phyloP scores from a whole-genome alignment of 257 asterid species.

The Solanum sitiens region DNA sequence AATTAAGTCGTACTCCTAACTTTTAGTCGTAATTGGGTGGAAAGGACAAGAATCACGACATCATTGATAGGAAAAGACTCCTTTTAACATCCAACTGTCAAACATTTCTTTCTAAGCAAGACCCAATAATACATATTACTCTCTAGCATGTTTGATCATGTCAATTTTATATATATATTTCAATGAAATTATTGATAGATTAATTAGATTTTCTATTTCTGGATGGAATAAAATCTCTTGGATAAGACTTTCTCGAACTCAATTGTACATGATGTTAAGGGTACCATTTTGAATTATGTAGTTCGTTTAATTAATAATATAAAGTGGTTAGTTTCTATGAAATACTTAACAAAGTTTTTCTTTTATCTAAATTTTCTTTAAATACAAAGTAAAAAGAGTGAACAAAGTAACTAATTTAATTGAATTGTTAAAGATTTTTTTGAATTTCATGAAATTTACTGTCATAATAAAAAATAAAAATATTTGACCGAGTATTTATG shows the following conservation, averaged over 20 bases:
- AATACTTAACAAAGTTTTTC: no score
- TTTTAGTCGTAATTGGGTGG: neutral
- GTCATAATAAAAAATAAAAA: neutral
- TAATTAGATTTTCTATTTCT: no score
- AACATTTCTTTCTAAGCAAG: neutral
- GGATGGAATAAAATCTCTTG: neutral
- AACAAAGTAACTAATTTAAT: neutral
- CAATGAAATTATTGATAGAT: fast-evolving
- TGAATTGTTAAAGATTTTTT: neutral
- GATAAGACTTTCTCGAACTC: no score
- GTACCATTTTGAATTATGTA: neutral
- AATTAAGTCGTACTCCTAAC: neutral
- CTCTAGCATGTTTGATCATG: no score
- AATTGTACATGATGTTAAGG: neutral
- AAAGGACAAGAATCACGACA: no score
- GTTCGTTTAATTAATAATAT: no score
- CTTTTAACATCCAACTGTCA: neutral
- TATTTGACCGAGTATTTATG: neutral
- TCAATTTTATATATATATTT: no score
- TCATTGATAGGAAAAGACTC: no score
- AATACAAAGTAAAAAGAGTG: neutral
- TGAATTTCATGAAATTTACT: neutral
- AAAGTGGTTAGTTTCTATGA: neutral
- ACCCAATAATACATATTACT: neutral
- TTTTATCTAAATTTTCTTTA: neutral